These are phyloP conservation scores for Mycena crocata DNA, from an alignment of 768 basidiomycete species.

Conservation along the genomic window DNA sequence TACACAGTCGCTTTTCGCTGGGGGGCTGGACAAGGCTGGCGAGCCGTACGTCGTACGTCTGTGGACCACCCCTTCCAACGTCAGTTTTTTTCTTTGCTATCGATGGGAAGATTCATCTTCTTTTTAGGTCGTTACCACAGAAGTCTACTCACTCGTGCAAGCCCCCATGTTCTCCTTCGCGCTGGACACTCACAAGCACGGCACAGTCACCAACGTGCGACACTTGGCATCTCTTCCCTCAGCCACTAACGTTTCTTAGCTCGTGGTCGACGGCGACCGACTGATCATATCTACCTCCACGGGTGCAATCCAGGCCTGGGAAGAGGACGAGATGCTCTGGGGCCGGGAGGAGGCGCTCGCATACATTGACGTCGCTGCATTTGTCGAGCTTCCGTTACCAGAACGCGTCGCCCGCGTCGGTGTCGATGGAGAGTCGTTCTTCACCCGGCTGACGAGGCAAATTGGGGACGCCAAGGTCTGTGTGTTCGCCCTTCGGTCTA, in stretches of 20 bases:
- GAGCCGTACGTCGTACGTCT: conserved; percentile 69
- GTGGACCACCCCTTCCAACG: conserved; percentile 35
- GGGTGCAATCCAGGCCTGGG: conserved; percentile 83
- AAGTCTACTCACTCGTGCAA: conserved; percentile 64
- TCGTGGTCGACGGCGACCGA: conserved; percentile 62
- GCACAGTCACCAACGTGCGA: conserved; percentile 75
- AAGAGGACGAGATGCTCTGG: conserved; percentile 72
- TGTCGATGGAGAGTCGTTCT: conserved; percentile 63
- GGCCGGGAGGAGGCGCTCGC: conserved; percentile 85
- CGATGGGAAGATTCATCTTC: not conserved
- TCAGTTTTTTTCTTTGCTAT: conserved; percentile 20
- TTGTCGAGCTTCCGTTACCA: conserved; percentile 77
- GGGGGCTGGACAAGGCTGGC: conserved; percentile 63
- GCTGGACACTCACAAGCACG: conserved; percentile 75
- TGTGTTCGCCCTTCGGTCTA: not conserved
- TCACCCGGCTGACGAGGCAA: conserved; percentile 66
- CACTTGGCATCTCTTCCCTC: not conserved
- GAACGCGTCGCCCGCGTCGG: conserved; percentile 44
- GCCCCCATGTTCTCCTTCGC: conserved; percentile 65
- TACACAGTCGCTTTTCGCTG: conserved; percentile 66
- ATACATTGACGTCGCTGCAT: conserved; percentile 68
- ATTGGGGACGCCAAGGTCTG: conserved; percentile 68
- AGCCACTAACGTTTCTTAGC: conserved; percentile 46
- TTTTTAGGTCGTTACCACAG: conserved; percentile 64
- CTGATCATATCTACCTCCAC: conserved; percentile 76